A percentile compares a stretch with the other conserved stretches of the same genome.
Conservation (phyloP, 768 basidiomycete species). For the Suillus subluteus region DNA sequence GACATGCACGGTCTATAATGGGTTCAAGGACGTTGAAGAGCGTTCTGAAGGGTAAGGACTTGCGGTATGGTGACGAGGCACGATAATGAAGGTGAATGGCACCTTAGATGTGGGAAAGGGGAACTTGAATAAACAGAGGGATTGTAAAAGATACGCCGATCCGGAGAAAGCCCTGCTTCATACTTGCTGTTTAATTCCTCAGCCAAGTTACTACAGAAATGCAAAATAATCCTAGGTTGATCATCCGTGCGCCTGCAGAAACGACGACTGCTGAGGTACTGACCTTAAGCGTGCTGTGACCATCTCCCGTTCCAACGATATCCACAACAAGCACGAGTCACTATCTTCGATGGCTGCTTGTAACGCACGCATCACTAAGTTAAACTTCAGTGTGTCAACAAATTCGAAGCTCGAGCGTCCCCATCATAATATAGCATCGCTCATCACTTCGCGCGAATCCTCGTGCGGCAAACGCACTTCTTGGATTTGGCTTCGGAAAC, state of each 20-base stretch:
- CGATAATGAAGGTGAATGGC: slow-evolving; percentile 93
- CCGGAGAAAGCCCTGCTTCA: slow-evolving; percentile 74
- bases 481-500: too few relatives aligned
- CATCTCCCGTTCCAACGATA: slow-evolving; percentile 61
- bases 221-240: slow-evolving; percentile 66
- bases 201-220: not conserved
- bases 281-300: slow-evolving; percentile 94
- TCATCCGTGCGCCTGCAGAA: slow-evolving; percentile 90
- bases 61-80: slow-evolving; percentile 88
- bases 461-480: too few relatives aligned
- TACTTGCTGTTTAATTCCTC: slow-evolving; percentile 57
- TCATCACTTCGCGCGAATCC: too few relatives aligned
- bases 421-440: not conserved
- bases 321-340: too few relatives aligned
- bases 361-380: too few relatives aligned
- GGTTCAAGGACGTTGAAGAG: slow-evolving; percentile 96
- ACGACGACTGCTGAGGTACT: slow-evolving; percentile 93
- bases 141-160: slow-evolving; percentile 87
- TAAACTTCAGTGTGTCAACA: too few relatives aligned
- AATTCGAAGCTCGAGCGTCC: not conserved
- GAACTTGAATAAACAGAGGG: slow-evolving; percentile 82
- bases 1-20: slow-evolving; percentile 89
- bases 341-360: not conserved
- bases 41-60: slow-evolving; percentile 88
- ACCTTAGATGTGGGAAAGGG: slow-evolving; percentile 55